Evolutionary conservation across 2,329 filamentous ascomycete species (phyloP).

Genomic region (Eurotiales sp.): DNA sequence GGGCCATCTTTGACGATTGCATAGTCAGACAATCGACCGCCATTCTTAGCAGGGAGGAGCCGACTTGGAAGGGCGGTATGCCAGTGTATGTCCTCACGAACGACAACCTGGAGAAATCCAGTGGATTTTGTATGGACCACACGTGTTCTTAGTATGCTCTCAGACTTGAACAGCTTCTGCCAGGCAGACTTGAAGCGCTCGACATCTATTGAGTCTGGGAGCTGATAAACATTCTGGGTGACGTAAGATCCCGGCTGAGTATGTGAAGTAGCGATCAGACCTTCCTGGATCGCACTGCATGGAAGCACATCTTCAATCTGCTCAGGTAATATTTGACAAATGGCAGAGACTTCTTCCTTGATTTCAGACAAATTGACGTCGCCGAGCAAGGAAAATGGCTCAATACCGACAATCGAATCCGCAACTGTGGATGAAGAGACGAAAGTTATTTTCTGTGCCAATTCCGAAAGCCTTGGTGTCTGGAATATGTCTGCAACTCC

Average conservation of each 20-base stretch:
- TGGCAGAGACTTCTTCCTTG: conserved; percentile 17
- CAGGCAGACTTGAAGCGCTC: conserved; percentile 37
- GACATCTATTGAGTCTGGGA: conserved; percentile 29
- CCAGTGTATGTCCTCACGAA: conserved; percentile 22
- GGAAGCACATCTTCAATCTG: conserved; percentile 39
- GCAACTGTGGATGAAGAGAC: neutral
- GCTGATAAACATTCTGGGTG: conserved; percentile 32
- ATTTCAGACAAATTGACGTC: neutral
- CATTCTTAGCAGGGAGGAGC: conserved; percentile 11
- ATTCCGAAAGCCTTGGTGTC: conserved; percentile 12
- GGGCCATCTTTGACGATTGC: conserved; percentile 7
- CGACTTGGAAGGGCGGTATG: conserved; percentile 11
- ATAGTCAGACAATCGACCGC: conserved; percentile 15
- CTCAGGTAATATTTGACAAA: conserved; percentile 19
- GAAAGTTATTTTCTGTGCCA: conserved; percentile 8
- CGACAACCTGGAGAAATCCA: conserved; percentile 28
- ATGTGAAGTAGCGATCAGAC: conserved; percentile 36
- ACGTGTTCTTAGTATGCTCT: conserved; percentile 42
- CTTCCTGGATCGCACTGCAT: conserved; percentile 42
- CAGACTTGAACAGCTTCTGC: conserved; percentile 29
- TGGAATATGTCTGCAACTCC: conserved; percentile 14
- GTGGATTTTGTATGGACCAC: conserved; percentile 24
- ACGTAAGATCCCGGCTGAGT: conserved; percentile 39
- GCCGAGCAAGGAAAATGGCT: conserved; percentile 13
- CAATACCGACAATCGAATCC: neutral